Evolutionary conservation across 768 basidiomycete species (phyloP).

Genomic region (Boletus rubescentipes): DNA sequence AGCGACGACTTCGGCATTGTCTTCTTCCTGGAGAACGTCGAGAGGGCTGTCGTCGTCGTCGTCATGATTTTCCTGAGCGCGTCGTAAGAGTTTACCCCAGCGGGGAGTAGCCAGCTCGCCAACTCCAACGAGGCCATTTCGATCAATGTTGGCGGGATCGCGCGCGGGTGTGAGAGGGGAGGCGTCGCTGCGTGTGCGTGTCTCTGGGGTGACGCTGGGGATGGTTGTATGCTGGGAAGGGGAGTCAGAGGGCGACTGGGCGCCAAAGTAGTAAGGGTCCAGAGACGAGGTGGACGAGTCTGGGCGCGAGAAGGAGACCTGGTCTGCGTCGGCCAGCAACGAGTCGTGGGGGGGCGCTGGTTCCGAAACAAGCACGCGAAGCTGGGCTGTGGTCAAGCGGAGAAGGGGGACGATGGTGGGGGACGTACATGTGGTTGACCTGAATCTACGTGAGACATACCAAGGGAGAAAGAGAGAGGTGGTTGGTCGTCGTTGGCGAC

Average conservation of each 20-base stretch:
- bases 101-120: constrained; percentile 97
- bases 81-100: constrained; percentile 65
- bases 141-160: constrained; percentile 80
- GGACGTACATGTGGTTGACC: constrained; percentile 15
- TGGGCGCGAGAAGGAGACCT: constrained; percentile 54
- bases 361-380: constrained; percentile 49
- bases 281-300: constrained; percentile 76
- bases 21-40: constrained; percentile 30
- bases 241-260: constrained; percentile 66
- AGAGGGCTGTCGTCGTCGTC: constrained; percentile 44
- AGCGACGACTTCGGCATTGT: constrained; percentile 28
- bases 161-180: constrained; percentile 71
- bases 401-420: neutral
- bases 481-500: constrained; percentile 33
- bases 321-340: constrained; percentile 44
- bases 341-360: constrained; percentile 32
- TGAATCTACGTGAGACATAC: no score
- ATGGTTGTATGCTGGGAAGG: constrained; percentile 44
- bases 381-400: constrained; percentile 31
- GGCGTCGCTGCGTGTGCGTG: constrained; percentile 47
- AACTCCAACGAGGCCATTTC: constrained; percentile 86
- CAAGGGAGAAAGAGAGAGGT: constrained; percentile 15
- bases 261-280: constrained; percentile 87
- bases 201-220: constrained; percentile 63
- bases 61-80: constrained; percentile 31